Conservation (phyloP, 495 filamentous ascomycete species). For the Lentithecium fluviatile region DNA sequence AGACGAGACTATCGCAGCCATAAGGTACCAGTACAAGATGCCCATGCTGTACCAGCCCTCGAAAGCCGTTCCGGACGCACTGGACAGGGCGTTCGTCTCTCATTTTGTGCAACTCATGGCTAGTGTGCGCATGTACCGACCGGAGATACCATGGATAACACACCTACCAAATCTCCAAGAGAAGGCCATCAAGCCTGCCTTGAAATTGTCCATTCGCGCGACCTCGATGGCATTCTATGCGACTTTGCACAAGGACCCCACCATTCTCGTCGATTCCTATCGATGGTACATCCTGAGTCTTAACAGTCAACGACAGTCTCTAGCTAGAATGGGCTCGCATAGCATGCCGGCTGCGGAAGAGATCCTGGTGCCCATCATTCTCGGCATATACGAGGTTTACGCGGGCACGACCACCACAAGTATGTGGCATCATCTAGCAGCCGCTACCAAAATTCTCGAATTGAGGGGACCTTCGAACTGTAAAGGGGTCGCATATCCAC, state of each 20-base stretch:
- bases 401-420: slow-evolving; percentile 26
- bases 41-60: slow-evolving; percentile 21
- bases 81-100: slow-evolving; percentile 23
- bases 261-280: slow-evolving; percentile 26
- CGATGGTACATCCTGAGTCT: slow-evolving; percentile 26
- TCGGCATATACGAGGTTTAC: slow-evolving; percentile 29
- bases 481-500: not conserved
- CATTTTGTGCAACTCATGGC: slow-evolving; percentile 28
- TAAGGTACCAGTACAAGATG: slow-evolving; percentile 15
- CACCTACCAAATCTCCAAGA: slow-evolving; percentile 14
- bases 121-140: slow-evolving; percentile 1
- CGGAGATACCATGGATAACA: slow-evolving; percentile 23
- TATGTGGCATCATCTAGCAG: slow-evolving; percentile 29
- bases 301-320: slow-evolving; percentile 5
- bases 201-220: slow-evolving; percentile 23
- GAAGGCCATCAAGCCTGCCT: slow-evolving; percentile 9
- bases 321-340: slow-evolving; percentile 8
- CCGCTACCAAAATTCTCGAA: slow-evolving; percentile 19
- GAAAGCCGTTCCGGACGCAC: not conserved
- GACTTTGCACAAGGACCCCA: slow-evolving; percentile 16
- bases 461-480: slow-evolving; percentile 23
- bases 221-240: slow-evolving; percentile 30
- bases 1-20: not conserved
- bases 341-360: slow-evolving; percentile 22
- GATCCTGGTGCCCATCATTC: slow-evolving; percentile 23